Conservation (phyloP, 805 yeast genomes). For the Pichia membranifaciens region DNA sequence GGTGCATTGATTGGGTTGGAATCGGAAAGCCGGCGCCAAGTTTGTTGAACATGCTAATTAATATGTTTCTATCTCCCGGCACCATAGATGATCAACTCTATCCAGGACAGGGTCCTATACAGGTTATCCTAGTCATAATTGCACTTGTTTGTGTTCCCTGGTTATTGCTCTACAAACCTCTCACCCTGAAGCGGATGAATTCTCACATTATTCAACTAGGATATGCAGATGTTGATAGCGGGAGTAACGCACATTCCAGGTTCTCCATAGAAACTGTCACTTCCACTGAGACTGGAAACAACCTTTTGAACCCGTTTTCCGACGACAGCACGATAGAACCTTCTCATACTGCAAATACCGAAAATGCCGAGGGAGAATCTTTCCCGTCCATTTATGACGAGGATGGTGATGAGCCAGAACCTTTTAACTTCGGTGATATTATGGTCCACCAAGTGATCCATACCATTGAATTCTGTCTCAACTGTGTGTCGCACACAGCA, state of each 20-base stretch:
- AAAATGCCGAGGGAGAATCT: background rate
- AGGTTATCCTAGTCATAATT: conserved; percentile 60
- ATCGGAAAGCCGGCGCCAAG: conserved; percentile 82
- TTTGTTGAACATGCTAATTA: conserved; percentile 86
- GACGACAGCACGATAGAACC: background rate
- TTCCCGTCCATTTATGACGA: conserved; percentile 32
- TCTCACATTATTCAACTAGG: conserved; percentile 1
- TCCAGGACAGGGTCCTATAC: conserved; percentile 72
- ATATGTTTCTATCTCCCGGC: conserved; percentile 95
- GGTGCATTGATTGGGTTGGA: conserved; percentile 89
- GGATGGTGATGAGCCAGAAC: conserved; percentile 45
- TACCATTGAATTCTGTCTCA: conserved; percentile 94
- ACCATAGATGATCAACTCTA: conserved; percentile 73
- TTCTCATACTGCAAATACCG: too few relatives aligned
- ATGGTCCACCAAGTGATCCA: conserved; percentile 97
- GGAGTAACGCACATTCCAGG: background rate
- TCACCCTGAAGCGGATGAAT: background rate
- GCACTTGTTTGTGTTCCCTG: conserved; percentile 92
- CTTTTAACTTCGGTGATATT: conserved; percentile 67
- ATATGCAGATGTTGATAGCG: conserved; percentile 3
- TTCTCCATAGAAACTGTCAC: conserved; percentile 4
- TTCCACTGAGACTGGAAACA: background rate
- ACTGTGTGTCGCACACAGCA: conserved; percentile 98
- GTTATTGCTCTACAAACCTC: conserved; percentile 78
- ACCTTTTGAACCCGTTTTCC: conserved; percentile 2